These are phyloP conservation scores for Juncus effusus DNA, from an alignment of 176 grass and related monocot species.

Conservation along the genomic window DNA sequence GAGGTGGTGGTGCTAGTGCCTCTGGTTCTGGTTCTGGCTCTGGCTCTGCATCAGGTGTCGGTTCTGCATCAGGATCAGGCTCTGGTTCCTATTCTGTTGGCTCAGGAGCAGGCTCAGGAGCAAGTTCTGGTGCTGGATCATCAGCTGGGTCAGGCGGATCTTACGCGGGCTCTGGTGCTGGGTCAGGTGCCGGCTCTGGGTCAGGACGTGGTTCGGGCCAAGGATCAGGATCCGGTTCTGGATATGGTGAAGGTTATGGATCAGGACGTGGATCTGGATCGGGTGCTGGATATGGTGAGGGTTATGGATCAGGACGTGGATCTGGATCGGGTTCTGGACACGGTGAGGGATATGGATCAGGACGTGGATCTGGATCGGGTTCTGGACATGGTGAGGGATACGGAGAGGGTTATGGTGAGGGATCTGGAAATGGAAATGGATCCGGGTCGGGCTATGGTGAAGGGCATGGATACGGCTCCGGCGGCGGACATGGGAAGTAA, in stretches of 20 bases:
- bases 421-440: too few species aligned
- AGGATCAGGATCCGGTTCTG: neutral
- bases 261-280: slow-evolving; percentile 1
- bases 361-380: slow-evolving; percentile 20
- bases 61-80: slow-evolving; percentile 4
- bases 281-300: slow-evolving; percentile 16
- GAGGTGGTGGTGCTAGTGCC: neutral
- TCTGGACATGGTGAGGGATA: slow-evolving; percentile 8
- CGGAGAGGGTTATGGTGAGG: slow-evolving; percentile 4
- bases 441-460: too few species aligned
- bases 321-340: slow-evolving; percentile 1
- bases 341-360: slow-evolving; percentile 18
- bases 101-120: slow-evolving; percentile 17
- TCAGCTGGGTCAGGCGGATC: slow-evolving; percentile 20
- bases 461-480: slow-evolving; percentile 13
- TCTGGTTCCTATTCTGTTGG: slow-evolving; percentile 8
- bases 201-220: slow-evolving; percentile 1
- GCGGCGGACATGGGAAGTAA: slow-evolving; percentile 7
- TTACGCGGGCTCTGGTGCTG: slow-evolving; percentile 11
- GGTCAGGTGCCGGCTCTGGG: neutral
- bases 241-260: neutral
- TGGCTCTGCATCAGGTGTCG: slow-evolving; percentile 4
- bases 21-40: slow-evolving; percentile 20
- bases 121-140: slow-evolving; percentile 20
- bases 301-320: neutral